These are phyloP conservation scores for Monilinia aucupariae DNA, from an alignment of 2,329 filamentous ascomycete species.

Conservation along the genomic window DNA sequence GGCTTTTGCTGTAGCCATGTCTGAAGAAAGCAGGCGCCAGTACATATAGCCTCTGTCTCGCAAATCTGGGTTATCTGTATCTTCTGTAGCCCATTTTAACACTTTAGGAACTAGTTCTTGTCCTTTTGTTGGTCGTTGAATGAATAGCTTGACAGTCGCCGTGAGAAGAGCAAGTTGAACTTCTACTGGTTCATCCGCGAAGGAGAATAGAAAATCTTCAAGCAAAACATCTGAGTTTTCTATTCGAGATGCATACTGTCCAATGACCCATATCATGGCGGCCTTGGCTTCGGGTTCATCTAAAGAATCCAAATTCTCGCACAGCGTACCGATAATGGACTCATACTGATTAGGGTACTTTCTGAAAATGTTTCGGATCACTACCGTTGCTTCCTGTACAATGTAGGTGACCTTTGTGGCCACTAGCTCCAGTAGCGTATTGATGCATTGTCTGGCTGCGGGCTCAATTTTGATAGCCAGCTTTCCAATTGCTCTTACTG, in stretches of 20 bases:
- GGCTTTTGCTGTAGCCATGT: slow-evolving; percentile 77
- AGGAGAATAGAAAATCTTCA: slow-evolving; percentile 91
- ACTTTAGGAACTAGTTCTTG: slow-evolving; percentile 91
- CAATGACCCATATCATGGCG: slow-evolving; percentile 99
- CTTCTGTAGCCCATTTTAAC: slow-evolving; percentile 96
- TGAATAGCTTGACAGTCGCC: slow-evolving; percentile 95
- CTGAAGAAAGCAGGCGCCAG: slow-evolving; percentile 90
- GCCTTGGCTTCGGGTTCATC: slow-evolving; percentile 98
- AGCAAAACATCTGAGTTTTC: slow-evolving; percentile 92
- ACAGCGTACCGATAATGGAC: slow-evolving; percentile 90
- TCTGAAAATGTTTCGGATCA: slow-evolving; percentile 98
- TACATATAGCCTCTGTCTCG: slow-evolving; percentile 98
- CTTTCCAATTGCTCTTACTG: slow-evolving; percentile 94
- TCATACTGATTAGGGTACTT: slow-evolving; percentile 99
- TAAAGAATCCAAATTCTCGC: slow-evolving; percentile 91
- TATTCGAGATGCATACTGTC: slow-evolving; percentile 93
- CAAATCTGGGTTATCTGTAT: slow-evolving; percentile 97
- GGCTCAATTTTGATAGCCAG: slow-evolving; percentile 98
- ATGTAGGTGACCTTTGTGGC: slow-evolving; percentile 99
- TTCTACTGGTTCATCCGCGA: slow-evolving; percentile 90
- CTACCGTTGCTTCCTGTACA: slow-evolving; percentile 96
- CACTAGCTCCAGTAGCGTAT: slow-evolving; percentile 84
- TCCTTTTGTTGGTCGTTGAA: slow-evolving; percentile 90
- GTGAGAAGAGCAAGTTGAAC: slow-evolving; percentile 92
- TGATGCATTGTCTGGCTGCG: slow-evolving; percentile 84